Base-by-base conservation (phyloP, 2,329 filamentous ascomycete genomes). In the Pseudogymnoascus sp. region DNA sequence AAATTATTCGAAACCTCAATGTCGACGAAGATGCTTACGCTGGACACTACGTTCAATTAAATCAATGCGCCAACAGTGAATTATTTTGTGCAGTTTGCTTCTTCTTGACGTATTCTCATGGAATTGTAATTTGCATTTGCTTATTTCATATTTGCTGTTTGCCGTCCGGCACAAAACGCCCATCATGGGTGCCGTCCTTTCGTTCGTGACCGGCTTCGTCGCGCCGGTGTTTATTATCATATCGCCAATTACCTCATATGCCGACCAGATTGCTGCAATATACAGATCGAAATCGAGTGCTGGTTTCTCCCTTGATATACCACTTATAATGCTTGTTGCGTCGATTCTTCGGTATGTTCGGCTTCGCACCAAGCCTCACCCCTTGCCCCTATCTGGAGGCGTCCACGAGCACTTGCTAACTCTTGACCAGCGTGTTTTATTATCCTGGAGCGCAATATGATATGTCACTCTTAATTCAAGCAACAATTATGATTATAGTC, bases 261-360 rank as follows among this genome's bases (percentile, higher is more conserved):
- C 80, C 69, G 85, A 88, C 74, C 85, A 87, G 75, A 84, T 82
- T 25, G 70, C 84, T 54, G 81, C 85, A 36, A 89, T 89, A 81
- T 80, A 86, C 68, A 78, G 81, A 67, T 79, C 75, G 61, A 85
- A 82, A 72, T 85, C 84, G 43, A 88, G 85, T 66, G 83, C 82
- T 12, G 85, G 86, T 61, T 88, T 88, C 74, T 88, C 86, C 16
- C 78, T 89, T 64, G 86, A 89, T 68, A 88, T 88, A 47, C 86
- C 86, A 33, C 75, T 89, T 62, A 89, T 89, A 64, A 89, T 89
- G 86, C 81, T 89, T 58, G 79, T 88, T 60, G 84, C 86, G 28
- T 88, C 85, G 3, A 75, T 88, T 60, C 75, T 87, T 61, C 84
- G 85, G 83, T 87, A 70, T 54, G 76, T 62, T 18, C 12, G 28